A percentile compares a stretch with the other conserved stretches of the same genome.
These are phyloP conservation scores for Tolypocladium paradoxum DNA, from an alignment of 2,329 filamentous ascomycete genomes.

Conservation along the genomic window DNA sequence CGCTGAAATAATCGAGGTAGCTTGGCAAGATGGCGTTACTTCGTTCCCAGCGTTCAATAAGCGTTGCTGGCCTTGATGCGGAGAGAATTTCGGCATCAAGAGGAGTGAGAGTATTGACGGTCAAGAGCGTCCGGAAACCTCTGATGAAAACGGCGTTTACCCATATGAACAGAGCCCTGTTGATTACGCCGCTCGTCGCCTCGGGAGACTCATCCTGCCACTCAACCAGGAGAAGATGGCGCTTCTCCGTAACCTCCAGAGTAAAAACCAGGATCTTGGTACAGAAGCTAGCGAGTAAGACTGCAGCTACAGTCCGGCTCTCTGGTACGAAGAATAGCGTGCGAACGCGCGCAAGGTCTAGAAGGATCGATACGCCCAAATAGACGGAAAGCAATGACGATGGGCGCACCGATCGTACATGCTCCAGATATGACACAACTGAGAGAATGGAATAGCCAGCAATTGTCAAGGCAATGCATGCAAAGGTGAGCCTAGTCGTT, in stretches of 20 bases:
- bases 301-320: slow-evolving; percentile 9
- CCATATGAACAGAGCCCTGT: slow-evolving; percentile 21
- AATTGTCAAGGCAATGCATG: slow-evolving; percentile 6
- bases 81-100: slow-evolving; percentile 8
- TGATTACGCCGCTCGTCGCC: slow-evolving; percentile 18
- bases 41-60: slow-evolving; percentile 6
- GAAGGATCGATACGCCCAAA: slow-evolving; percentile 17
- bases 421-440: slow-evolving; percentile 19
- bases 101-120: slow-evolving; percentile 6
- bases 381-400: slow-evolving; percentile 20
- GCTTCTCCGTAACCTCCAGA: slow-evolving; percentile 19
- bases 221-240: slow-evolving; percentile 8
- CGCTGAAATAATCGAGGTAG: not conserved
- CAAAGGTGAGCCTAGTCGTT: slow-evolving; percentile 8
- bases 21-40: not conserved
- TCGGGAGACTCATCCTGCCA: slow-evolving; percentile 15
- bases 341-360: slow-evolving; percentile 19
- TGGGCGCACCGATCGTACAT: slow-evolving; percentile 18
- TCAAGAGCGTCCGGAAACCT: slow-evolving; percentile 14
- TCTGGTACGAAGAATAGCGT: slow-evolving; percentile 19
- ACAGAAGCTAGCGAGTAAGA: slow-evolving; percentile 14
- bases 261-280: slow-evolving; percentile 18
- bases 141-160: slow-evolving; percentile 16
- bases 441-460: slow-evolving; percentile 7
- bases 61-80: slow-evolving; percentile 5